Percentiles rank a stretch among this genome's conserved stretches.
Conservation (phyloP, 116 monocot species). For the Zostera marina region DNA sequence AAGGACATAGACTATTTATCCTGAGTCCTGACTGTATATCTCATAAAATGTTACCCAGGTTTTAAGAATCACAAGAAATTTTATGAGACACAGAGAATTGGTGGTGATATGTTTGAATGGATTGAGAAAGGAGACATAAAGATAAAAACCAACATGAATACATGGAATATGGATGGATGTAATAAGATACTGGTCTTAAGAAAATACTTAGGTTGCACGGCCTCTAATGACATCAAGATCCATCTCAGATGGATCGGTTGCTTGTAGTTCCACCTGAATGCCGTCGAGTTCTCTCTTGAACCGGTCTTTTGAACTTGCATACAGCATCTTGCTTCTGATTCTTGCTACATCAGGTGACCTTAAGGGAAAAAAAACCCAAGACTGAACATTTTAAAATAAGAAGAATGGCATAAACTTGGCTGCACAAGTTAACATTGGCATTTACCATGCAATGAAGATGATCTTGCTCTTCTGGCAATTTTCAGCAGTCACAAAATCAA, state of each 20-base stretch:
- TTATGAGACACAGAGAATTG: too few relatives aligned
- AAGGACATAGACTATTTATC: too few relatives aligned
- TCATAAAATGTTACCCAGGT: too few relatives aligned
- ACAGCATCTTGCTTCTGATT: constrained; percentile 67
- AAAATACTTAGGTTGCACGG: constrained; percentile 29
- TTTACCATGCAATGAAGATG: constrained; percentile 47
- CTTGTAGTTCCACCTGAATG: constrained; percentile 64
- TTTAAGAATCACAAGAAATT: too few relatives aligned
- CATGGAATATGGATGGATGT: neutral
- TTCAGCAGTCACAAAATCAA: constrained; percentile 63
- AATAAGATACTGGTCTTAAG: too few relatives aligned
- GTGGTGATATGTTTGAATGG: too few relatives aligned
- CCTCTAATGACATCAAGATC: constrained; percentile 50
- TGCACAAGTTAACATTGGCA: neutral
- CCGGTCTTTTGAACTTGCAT: constrained; percentile 55
- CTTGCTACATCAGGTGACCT: constrained; percentile 58
- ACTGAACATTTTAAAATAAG: neutral
- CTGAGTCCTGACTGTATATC: too few relatives aligned
- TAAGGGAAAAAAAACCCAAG: neutral
- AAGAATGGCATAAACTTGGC: neutral
- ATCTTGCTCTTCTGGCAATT: constrained; percentile 92
- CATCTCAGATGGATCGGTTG: constrained; percentile 75
- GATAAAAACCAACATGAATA: neutral
- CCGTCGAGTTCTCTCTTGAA: constrained; percentile 76
- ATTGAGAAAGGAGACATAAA: too few relatives aligned